Evolutionary conservation across 257 asterid species (phyloP).

Genomic region (Plantago major): DNA sequence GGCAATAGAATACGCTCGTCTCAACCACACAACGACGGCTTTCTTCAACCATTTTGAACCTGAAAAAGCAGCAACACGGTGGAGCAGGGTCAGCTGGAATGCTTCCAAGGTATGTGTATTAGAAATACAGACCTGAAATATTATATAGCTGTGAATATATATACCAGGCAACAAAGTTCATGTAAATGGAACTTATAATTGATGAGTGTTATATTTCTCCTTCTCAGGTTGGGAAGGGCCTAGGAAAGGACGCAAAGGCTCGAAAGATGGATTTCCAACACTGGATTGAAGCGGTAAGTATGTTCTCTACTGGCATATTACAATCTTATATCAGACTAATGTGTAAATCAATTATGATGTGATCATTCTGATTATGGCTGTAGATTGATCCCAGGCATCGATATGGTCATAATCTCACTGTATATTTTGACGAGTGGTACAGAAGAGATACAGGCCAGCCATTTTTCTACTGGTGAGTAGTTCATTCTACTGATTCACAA

Average conservation of each 20-base stretch:
- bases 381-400: constrained; percentile 83
- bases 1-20: constrained; percentile 29
- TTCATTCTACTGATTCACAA: not conserved
- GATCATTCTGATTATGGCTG: not conserved
- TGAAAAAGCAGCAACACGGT: constrained; percentile 28
- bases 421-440: constrained; percentile 61
- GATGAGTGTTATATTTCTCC: not conserved
- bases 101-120: constrained; percentile 25
- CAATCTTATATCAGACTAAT: not conserved
- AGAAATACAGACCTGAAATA: not conserved
- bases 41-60: constrained; percentile 26
- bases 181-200: not conserved
- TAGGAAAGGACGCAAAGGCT: constrained; percentile 17
- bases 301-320: not conserved
- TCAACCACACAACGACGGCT: constrained; percentile 22
- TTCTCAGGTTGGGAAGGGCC: constrained; percentile 12
- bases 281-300: constrained; percentile 18
- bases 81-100: constrained; percentile 27
- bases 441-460: constrained; percentile 56
- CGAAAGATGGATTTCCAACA: constrained; percentile 15
- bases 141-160: no score
- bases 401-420: constrained; percentile 60
- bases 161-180: not conserved
- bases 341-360: not conserved
- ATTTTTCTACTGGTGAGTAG: constrained; percentile 73